Conservation (phyloP, 1,284 basidiomycete species). For the Hymenochaete sp. region DNA sequence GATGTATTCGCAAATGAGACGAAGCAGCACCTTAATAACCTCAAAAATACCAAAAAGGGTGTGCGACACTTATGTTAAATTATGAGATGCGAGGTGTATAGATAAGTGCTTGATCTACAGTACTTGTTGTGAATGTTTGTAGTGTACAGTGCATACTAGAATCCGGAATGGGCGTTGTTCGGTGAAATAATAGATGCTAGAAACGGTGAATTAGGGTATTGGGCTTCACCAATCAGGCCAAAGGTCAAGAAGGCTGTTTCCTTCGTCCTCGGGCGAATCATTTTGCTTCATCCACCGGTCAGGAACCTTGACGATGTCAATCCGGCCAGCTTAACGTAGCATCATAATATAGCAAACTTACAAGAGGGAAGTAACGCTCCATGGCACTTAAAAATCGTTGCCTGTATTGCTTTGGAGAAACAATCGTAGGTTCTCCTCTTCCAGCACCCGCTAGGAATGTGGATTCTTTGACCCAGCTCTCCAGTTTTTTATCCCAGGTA, state of each 20-base stretch:
- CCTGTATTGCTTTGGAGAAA: slow-evolving; percentile 80
- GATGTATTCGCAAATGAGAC: slow-evolving; percentile 71
- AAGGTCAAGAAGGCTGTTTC: slow-evolving; percentile 41
- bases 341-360: slow-evolving; percentile 31
- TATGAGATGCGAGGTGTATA: background rate
- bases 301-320: slow-evolving; percentile 46
- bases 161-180: slow-evolving; percentile 9
- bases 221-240: slow-evolving; percentile 44
- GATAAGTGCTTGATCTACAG: too few species aligned
- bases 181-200: slow-evolving; percentile 2
- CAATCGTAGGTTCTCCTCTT: slow-evolving; percentile 86
- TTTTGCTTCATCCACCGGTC: slow-evolving; percentile 83
- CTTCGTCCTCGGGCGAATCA: slow-evolving; percentile 66
- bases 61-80: slow-evolving; percentile 9
- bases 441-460: slow-evolving; percentile 75
- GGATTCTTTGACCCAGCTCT: slow-evolving; percentile 96
- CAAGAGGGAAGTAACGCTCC: slow-evolving; percentile 86
- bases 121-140: background rate
- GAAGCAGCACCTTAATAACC: slow-evolving; percentile 56
- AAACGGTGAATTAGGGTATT: background rate
- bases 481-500: slow-evolving; percentile 97
- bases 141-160: slow-evolving; percentile 6
- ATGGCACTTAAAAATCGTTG: slow-evolving; percentile 86
- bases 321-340: slow-evolving; percentile 12
- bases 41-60: slow-evolving; percentile 31